Percentiles rank a stretch among this genome's conserved stretches.
Evolutionary conservation across 169 alveolate genomes (phyloP).

Genomic region (Theileria equi): DNA sequence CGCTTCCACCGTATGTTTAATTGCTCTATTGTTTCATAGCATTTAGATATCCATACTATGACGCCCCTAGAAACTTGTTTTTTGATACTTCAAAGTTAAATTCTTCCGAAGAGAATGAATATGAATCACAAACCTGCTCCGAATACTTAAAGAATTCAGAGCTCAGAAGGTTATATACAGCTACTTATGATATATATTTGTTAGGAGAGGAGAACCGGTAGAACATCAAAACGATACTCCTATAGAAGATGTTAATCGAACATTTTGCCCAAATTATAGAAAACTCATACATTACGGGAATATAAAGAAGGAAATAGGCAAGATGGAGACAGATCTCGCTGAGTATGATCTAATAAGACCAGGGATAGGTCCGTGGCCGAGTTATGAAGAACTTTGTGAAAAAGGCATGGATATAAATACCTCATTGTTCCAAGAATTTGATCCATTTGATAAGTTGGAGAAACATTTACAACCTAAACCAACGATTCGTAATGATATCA

Average conservation of each 20-base stretch:
- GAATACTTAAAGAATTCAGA: constrained; percentile 37
- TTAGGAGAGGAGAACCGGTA: constrained; percentile 18
- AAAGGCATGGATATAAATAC: constrained; percentile 46
- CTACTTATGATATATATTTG: background rate
- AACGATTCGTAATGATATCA: constrained; percentile 19
- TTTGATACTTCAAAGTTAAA: constrained; percentile 22
- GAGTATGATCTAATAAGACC: constrained; percentile 66
- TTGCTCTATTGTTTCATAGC: background rate
- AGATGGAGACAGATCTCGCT: constrained; percentile 65
- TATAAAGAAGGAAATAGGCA: too few species aligned
- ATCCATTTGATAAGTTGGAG: constrained; percentile 32
- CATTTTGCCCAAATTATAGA: constrained; percentile 27
- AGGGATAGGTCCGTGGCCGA: constrained; percentile 78
- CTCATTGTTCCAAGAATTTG: constrained; percentile 34
- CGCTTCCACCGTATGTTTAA: constrained; percentile 47
- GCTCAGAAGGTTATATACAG: background rate
- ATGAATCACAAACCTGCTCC: constrained; percentile 24
- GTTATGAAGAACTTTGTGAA: constrained; percentile 47
- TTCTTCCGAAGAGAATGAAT: background rate
- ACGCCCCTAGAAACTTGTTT: constrained; percentile 61
- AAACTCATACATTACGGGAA: constrained; percentile 30
- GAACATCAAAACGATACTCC: constrained; percentile 48
- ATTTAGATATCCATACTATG: constrained; percentile 58
- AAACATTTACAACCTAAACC: constrained; percentile 32
- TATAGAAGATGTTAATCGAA: constrained; percentile 41